Evolutionary conservation across 2,329 filamentous ascomycete genomes (phyloP), one percentile per base, ranked within the genome.

Genomic region (Coniella vitis): DNA sequence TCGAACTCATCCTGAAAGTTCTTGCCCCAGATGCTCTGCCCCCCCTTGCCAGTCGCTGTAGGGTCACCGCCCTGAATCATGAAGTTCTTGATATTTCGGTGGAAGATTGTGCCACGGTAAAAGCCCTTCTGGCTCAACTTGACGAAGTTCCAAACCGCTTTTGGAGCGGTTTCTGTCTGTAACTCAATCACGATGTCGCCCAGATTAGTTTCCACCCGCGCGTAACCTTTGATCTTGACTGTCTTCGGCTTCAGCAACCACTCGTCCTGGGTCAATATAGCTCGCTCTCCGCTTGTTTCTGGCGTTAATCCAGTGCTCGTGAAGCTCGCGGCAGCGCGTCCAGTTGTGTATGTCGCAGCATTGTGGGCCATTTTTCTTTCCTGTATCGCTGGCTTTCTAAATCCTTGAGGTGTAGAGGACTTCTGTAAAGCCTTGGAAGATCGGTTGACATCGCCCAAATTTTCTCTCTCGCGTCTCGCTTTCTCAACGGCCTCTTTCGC

Each of bases 31-130:
- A 95, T 83, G 60, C 87, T 94, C 42, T 82, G 72, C 0, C 93
- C 93, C n/a, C 93, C 93, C 53, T 88, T 79, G 1, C 93, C 93
- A 0, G 90, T 95, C 1, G 91, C 91, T 0, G 89, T 88, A 0
- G 93, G 93, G 63, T 98, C 93, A 34, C 93, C 93, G 38, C 91
- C 91, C 65, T 98, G 93, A 35, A 98, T 87, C 93, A 98, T 98
- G 64, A 98, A 98, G 58, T 87, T 88, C 50, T 84, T 84, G 59
- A 98, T 96, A 64, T 94, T 96, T 54, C 93, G 83, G 66, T 98
- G 93, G 63, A 98, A 98, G 12, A 77, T 67, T 2, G 95, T 84
- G 55, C 79, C 80, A 45, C 81, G 82, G 70, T 97, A 98, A 67
- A 95, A 96, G 1, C 91, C 91, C 56, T 86, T 87, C 61, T 95